Evolutionary conservation across 495 filamentous ascomycete genomes (phyloP), one percentile per base, ranked within the genome.

Genomic region (Podospora bellae-mahoneyi): DNA sequence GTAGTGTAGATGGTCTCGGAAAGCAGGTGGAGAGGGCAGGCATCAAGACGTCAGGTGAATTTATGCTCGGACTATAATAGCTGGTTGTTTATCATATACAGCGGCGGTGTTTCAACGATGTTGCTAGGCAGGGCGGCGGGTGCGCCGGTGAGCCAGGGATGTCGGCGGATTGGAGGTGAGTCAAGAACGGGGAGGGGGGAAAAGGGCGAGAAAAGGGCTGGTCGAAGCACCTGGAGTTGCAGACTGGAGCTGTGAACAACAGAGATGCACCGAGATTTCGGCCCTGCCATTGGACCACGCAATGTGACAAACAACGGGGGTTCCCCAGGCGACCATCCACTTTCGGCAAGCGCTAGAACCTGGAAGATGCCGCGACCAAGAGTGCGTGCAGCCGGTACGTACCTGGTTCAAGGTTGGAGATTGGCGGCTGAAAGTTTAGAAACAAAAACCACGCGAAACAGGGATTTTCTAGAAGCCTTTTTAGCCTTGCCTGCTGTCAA

Each of bases 281-380:
- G 16, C 18, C 48, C 65, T 68, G 66, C 59, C 62, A 71, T 71
- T 71, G 69, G 69, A 30, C 66, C 66, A 62, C 27, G 28, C 55
- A 13, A 9, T 56, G 19, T 59, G 66, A 64, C 69, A 68, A 71
- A 71, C 66, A 68, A 63, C 23, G 61, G 62, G 62, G 69, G 69
- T 71, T 71, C 69, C 69, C 66, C 55, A 58, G 65, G 69, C 66
- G 69, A 71, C 69, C 39, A 62, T 26, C 59, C 23, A 26, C 56
- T 61, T 28, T 30, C 61, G 39, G 34, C 53, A 19, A 64, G 19
- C 13, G 55, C 65, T 19, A 26, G 59, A 61, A 61, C 13, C 59
- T 61, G 59, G 23, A 61, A 61, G 59, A 27, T 61, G 9, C 27
- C 28, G 27, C n/a, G 23, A 62, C 23, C 23, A 62, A 26, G 10